phyloP scores from a whole-genome alignment of 495 filamentous ascomycete species.

The Cenococcum geophilum region DNA sequence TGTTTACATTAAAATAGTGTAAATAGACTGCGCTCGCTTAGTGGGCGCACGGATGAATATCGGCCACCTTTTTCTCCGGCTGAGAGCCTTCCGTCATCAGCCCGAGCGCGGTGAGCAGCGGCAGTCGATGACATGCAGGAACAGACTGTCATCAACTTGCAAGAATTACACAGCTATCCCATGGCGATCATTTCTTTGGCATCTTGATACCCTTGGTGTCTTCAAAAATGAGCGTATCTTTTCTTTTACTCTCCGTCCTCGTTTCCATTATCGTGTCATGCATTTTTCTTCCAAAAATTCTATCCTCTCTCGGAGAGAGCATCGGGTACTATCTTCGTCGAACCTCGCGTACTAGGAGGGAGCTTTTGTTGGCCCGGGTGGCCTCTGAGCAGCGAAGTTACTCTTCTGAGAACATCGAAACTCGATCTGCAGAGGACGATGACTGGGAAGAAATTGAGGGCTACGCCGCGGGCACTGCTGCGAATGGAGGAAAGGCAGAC shows the following conservation, averaged over 20 bases:
- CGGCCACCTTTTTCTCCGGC: too few species aligned
- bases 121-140: neutral
- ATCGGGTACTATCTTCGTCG: constrained; percentile 62
- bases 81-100: too few species aligned
- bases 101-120: neutral
- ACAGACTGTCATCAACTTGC: constrained; percentile 1
- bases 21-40: too few species aligned
- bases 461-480: constrained; percentile 45
- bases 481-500: constrained; percentile 48
- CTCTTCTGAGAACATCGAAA: constrained; percentile 38
- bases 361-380: constrained; percentile 55
- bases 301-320: constrained; percentile 41
- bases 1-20: too few species aligned
- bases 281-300: constrained; percentile 28
- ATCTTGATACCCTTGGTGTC: constrained; percentile 7
- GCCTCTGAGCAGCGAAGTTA: constrained; percentile 55
- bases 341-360: constrained; percentile 58
- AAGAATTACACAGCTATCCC: neutral
- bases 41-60: too few species aligned
- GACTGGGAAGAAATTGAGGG: constrained; percentile 72
- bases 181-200: neutral
- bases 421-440: constrained; percentile 43
- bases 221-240: constrained; percentile 24
- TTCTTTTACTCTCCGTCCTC: constrained; percentile 33
- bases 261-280: constrained; percentile 11